Conservation (phyloP, 2,329 filamentous ascomycete species). For the Chaetomiaceae sp. region DNA sequence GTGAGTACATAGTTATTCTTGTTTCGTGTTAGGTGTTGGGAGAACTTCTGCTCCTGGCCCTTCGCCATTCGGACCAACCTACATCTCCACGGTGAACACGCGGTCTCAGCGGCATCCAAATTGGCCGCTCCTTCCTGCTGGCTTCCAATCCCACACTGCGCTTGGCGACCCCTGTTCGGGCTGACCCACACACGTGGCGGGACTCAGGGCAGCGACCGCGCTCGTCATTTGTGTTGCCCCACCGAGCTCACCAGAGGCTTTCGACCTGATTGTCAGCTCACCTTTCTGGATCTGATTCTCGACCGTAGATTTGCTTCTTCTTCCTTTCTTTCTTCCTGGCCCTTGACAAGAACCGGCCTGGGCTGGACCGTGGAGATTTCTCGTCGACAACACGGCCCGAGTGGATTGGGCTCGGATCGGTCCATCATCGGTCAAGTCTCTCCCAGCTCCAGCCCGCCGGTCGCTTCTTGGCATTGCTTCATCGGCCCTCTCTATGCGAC, state of each 20-base stretch:
- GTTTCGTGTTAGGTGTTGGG: too few relatives aligned
- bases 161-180: background rate
- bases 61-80: too few relatives aligned
- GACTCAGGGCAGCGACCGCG: background rate
- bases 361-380: constrained; percentile 2
- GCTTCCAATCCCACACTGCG: too few relatives aligned
- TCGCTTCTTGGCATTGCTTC: constrained; percentile 25
- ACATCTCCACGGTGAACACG: too few relatives aligned
- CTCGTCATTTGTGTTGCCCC: constrained; percentile 12
- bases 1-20: too few relatives aligned
- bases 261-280: background rate
- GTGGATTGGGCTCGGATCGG: background rate
- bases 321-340: background rate
- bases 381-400: background rate
- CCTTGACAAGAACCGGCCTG: background rate
- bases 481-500: constrained; percentile 19
- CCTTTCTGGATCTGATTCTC: background rate
- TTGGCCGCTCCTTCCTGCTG: too few relatives aligned
- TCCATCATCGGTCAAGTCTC: background rate
- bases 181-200: constrained; percentile 14
- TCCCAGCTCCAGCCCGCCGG: constrained; percentile 10
- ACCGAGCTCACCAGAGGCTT: constrained; percentile 2
- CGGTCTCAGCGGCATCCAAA: too few relatives aligned
- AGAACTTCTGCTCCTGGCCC: too few relatives aligned
- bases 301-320: background rate